Evolutionary conservation across 2,329 filamentous ascomycete genomes (phyloP).

Genomic region (Beauveria scarabaeidicola): DNA sequence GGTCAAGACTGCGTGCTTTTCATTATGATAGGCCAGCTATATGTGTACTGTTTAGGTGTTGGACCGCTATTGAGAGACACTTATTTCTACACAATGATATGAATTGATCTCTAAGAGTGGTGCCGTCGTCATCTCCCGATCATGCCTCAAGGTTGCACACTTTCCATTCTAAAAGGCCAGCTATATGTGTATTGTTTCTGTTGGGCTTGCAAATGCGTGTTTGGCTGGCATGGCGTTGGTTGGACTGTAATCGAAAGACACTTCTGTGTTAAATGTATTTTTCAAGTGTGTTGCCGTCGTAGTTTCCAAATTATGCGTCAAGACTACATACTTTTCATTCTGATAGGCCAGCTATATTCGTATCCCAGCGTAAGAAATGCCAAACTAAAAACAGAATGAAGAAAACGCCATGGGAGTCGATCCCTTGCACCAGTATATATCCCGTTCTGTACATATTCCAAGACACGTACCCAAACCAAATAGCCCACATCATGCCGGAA

Average conservation of each 20-base stretch:
- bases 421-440: slow-evolving; percentile 11
- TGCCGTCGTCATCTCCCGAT: neutral
- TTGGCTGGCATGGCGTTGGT: too few relatives aligned
- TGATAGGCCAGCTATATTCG: slow-evolving; percentile 1
- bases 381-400: neutral
- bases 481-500: neutral
- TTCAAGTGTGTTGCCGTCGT: neutral
- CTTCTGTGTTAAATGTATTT: too few relatives aligned
- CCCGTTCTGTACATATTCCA: slow-evolving; percentile 9
- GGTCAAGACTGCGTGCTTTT: too few relatives aligned
- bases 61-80: neutral
- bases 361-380: neutral
- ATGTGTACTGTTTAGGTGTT: too few relatives aligned
- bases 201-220: too few relatives aligned
- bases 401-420: slow-evolving; percentile 20
- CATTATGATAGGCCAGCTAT: too few relatives aligned
- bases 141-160: too few relatives aligned
- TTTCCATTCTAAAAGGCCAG: too few relatives aligned
- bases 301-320: neutral
- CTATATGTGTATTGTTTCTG: too few relatives aligned
- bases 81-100: neutral
- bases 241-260: too few relatives aligned
- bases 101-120: neutral
- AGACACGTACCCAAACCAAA: slow-evolving; percentile 13
- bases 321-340: neutral